Base-by-base conservation (phyloP, 2,329 filamentous ascomycete genomes). In the Fusarium brachygibbosum region DNA sequence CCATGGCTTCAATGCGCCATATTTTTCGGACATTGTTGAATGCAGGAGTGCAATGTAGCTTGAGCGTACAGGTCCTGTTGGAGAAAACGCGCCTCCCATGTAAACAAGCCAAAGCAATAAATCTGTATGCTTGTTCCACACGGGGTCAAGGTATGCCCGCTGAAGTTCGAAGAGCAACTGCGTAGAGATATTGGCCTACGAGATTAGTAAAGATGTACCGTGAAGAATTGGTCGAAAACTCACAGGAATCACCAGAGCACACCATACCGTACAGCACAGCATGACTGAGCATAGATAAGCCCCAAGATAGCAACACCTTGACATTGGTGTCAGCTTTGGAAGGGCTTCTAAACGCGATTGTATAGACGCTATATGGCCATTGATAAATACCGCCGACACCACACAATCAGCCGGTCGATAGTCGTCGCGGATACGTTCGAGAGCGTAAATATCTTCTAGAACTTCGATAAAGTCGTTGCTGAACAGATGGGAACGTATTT, bases 321-420 rank as follows among this genome's bases (percentile, higher is more conserved):
- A 56, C 7, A 80, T 21, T 3, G 69, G 40, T 0, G 72, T 78
- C 0, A 16, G 3, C 12, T 66, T 68, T 6, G 63, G 59, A 5
- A 81, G 62, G 10, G 49, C 42, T 4, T 71, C 71, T 0, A 83
- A 70, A 32, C 80, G 75, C 0, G 81, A 83, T 37, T 83, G 81
- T 14, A 83, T 80, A 4, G 78, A 83, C 38, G 81, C 82, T 35
- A 75, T 75, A 11, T 82, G 81, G 34, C 80, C 80, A 38, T 83
- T 75, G 25, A 83, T 76, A 11, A 66, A 62, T 40, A 75, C 63
- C 65, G 82, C 78, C 3, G 68, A 63, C 1, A 76, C 46, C 0
- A 51, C 48, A 35, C 79, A 74, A 3, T 68, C 66, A 0, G 6
- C 61, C 0, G n/a, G 40, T 4, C 16, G 51, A 29, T 69, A 72